Base-by-base conservation (phyloP, 108 stramenopile genomes). In the Conticribra guillardii region DNA sequence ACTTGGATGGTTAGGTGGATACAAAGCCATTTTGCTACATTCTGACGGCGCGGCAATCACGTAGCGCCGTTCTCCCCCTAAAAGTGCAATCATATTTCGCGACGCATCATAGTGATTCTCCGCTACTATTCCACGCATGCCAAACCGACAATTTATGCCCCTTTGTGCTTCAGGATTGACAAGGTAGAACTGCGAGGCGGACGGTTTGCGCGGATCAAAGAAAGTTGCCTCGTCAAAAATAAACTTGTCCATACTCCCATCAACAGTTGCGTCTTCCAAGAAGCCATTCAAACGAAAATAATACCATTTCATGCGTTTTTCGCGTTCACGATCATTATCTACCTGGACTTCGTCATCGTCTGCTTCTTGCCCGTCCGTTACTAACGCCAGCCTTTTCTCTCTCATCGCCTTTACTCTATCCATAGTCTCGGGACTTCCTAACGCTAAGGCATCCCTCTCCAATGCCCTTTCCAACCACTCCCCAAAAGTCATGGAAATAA, bases 41-140 rank as follows among this genome's bases (percentile, higher is more conserved):
- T 97, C 75, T 22, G 82, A 45, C 4, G 96, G 96, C 60, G 93
- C 89, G 37, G 81, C 75, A 24, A 98, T 68, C 34, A 98, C 90
- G 79, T 97, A 98, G 4, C 98, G 73, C 21, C 96, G 69, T 30
- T 69, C 59, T 1, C 98, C 98, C 46, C 86, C 79, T 28, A 97
- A 47, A 15, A 95, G 49, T 3, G 81, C 84, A 71, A 97, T 95
- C 64, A 82, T 75, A 83, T 98, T 98, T 0, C 96, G 83, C 26
- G 85, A 87, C 26, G 87, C 81, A 81, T 98, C 97, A 76, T 90
- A 98, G 76, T 98, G 97, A 53, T 87, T 85, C 60, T 92, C 97
- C 14, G 91, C 80, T n/a, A 83, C 69, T 3, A 89, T 74, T 34
- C 86, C 83, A 18, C 66, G 67, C 89, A 89, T 89, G 45, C 91